Conservation (phyloP, 768 basidiomycete genomes). For the Boletus rubropictus region DNA sequence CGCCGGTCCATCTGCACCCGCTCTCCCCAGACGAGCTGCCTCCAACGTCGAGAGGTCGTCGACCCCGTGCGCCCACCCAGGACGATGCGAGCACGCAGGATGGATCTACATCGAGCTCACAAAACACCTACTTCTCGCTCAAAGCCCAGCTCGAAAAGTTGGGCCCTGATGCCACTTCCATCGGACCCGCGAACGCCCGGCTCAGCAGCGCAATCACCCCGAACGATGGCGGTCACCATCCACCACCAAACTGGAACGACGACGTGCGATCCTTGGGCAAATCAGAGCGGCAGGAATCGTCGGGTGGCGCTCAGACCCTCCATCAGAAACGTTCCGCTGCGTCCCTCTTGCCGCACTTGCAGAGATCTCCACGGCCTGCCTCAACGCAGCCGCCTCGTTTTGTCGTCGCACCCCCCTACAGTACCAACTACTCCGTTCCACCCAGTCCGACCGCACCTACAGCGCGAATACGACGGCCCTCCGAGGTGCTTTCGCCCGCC, state of each 20-base stretch:
- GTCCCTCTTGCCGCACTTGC: constrained; percentile 40
- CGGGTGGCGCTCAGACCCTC: constrained; percentile 15
- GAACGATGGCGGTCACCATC: background rate
- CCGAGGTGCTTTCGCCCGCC: constrained; percentile 20
- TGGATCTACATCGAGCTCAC: constrained; percentile 19
- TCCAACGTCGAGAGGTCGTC: constrained; percentile 38
- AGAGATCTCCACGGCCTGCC: constrained; percentile 27
- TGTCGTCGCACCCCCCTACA: constrained; percentile 38
- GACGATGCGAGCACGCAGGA: constrained; percentile 25
- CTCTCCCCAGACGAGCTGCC: constrained; percentile 53
- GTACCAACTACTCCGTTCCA: constrained; percentile 29
- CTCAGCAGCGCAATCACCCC: background rate
- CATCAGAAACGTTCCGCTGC: constrained; percentile 30
- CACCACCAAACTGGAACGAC: constrained; percentile 38
- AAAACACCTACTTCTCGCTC: constrained; percentile 54
- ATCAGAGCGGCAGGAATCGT: constrained; percentile 27
- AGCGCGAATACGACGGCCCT: constrained; percentile 7
- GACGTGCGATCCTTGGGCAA: constrained; percentile 56
- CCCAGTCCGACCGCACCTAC: constrained; percentile 28
- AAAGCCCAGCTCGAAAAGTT: constrained; percentile 54
- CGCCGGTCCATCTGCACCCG: constrained; percentile 67
- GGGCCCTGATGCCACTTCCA: constrained; percentile 23
- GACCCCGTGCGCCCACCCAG: constrained; percentile 36
- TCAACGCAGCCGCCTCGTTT: constrained; percentile 31
- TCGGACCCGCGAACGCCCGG: constrained; percentile 17